A percentile compares a stretch with the other conserved stretches of the same genome.
These are phyloP conservation scores for Truncatella angustata DNA, from an alignment of 2,329 filamentous ascomycete genomes.

Conservation along the genomic window DNA sequence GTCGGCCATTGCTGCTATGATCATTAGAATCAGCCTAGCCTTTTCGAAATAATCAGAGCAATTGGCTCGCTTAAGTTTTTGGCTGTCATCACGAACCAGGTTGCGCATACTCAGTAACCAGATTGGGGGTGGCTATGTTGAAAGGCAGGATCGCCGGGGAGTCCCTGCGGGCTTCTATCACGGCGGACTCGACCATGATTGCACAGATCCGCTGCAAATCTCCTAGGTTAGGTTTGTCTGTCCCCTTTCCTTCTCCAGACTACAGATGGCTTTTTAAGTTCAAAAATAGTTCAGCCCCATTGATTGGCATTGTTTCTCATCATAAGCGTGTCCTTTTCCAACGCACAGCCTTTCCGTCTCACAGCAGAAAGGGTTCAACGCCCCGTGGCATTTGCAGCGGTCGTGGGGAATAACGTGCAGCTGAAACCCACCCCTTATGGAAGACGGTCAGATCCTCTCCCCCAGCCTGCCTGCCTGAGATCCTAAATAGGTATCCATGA, in stretches of 20 bases:
- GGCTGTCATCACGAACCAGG: conserved; percentile 8
- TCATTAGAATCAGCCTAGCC: background rate
- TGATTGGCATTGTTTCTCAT: background rate
- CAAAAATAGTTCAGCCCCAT: background rate
- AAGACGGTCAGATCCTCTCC: background rate
- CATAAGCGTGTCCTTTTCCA: background rate
- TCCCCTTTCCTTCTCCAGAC: background rate
- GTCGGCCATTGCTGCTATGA: background rate
- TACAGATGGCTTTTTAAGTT: background rate
- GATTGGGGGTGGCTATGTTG: conserved; percentile 6
- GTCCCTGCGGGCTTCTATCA: conserved; percentile 5
- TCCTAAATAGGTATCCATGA: background rate
- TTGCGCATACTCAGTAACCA: background rate
- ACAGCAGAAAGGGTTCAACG: background rate
- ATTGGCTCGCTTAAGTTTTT: conserved; percentile 4
- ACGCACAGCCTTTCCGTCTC: background rate
- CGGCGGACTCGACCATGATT: background rate
- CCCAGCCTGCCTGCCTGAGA: background rate
- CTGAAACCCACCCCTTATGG: conserved; percentile 6
- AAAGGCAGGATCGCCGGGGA: conserved; percentile 5
- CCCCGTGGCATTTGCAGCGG: conserved; percentile 1
- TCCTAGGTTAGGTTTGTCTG: background rate
- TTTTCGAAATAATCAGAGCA: background rate
- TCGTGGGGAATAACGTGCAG: conserved; percentile 1
- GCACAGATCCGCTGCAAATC: conserved; percentile 1